phyloP scores from a whole-genome alignment of 179 eudicot species.

The Spinacia oleracea region DNA sequence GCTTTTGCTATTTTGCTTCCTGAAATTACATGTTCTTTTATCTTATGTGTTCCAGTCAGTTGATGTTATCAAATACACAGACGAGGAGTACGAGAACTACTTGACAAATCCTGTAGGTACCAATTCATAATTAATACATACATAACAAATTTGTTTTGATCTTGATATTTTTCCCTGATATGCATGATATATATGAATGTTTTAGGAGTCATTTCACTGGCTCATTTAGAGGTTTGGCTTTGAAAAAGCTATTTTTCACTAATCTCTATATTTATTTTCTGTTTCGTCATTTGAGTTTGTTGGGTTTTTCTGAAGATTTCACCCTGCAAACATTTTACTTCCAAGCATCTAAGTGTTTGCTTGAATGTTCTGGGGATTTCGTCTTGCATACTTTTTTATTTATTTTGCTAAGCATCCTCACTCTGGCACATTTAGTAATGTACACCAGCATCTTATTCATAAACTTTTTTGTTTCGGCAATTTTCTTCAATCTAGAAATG shows the following conservation, averaged over 20 bases:
- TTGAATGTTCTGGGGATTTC: neutral
- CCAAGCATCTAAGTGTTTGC: neutral
- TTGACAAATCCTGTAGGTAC: constrained; percentile 83
- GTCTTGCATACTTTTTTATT: constrained; percentile 4
- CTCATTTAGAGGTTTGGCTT: neutral
- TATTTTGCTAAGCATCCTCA: constrained; percentile 11
- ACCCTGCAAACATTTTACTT: neutral
- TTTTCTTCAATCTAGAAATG: constrained; percentile 53
- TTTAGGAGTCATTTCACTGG: neutral
- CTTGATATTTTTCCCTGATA: neutral
- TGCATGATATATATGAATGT: neutral
- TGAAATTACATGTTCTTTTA: constrained; percentile 7
- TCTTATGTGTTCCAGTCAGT: constrained; percentile 63
- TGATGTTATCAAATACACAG: constrained; percentile 80
- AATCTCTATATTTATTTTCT: neutral
- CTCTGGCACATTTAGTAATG: neutral
- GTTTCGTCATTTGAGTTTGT: neutral
- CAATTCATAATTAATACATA: constrained; percentile 22
- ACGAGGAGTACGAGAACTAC: constrained; percentile 88
- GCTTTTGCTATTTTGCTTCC: constrained; percentile 15
- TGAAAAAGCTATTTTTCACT: neutral
- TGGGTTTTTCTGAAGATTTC: neutral
- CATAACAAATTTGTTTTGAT: neutral
- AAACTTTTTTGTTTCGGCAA: neutral
- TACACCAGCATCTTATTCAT: neutral